phyloP scores from a whole-genome alignment of 345 rosid species.

The Bruguiera parviflora region DNA sequence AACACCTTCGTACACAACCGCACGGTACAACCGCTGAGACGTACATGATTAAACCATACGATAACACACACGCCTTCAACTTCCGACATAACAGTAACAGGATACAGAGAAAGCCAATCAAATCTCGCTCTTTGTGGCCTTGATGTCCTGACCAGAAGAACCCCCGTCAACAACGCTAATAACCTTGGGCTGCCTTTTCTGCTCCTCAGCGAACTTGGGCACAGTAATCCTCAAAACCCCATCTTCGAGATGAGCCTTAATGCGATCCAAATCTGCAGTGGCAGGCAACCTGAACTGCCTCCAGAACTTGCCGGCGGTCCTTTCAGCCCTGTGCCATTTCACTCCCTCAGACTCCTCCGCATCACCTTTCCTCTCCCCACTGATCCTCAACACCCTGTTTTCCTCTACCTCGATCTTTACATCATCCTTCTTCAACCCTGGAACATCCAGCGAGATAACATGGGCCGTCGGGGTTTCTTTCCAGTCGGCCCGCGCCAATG shows the following conservation, averaged over 20 bases:
- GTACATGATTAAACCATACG: too few species aligned
- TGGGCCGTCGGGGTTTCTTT: slow-evolving; percentile 29
- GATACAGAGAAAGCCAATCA: neutral
- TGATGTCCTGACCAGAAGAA: slow-evolving; percentile 33
- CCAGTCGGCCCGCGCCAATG: slow-evolving; percentile 40
- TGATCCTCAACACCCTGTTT: slow-evolving; percentile 34
- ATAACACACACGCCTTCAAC: too few species aligned
- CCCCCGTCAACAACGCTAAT: slow-evolving; percentile 25
- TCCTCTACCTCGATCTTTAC: slow-evolving; percentile 41
- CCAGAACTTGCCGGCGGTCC: slow-evolving; percentile 34
- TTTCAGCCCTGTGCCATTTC: slow-evolving; percentile 43
- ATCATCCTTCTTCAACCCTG: slow-evolving; percentile 38
- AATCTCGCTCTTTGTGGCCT: slow-evolving; percentile 28
- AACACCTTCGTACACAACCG: too few species aligned
- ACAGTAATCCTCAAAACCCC: slow-evolving; percentile 28
- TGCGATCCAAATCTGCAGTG: slow-evolving; percentile 32
- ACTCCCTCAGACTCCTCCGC: slow-evolving; percentile 29
- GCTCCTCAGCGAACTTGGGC: slow-evolving; percentile 30
- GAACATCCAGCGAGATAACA: slow-evolving; percentile 30
- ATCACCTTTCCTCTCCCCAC: slow-evolving; percentile 31
- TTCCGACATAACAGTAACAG: too few species aligned
- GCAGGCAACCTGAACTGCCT: slow-evolving; percentile 38
- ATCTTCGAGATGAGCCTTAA: slow-evolving; percentile 33
- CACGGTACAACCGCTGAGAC: too few species aligned
- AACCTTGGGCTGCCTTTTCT: slow-evolving; percentile 39